Evolutionary conservation across 2,329 filamentous ascomycete species (phyloP).

Genomic region (Nigrospora oryzae): DNA sequence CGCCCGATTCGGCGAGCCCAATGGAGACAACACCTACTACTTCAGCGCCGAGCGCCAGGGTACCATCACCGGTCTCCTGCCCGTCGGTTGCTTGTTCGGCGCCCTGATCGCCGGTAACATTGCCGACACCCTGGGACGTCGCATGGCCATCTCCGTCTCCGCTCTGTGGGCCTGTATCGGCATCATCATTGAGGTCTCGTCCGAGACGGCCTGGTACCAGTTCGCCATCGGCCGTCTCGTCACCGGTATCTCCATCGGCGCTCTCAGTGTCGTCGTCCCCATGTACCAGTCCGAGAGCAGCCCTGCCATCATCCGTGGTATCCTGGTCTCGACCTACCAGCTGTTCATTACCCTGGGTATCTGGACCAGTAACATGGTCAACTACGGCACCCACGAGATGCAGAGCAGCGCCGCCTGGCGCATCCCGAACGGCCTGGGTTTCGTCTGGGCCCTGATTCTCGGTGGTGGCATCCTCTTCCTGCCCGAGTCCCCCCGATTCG

Average conservation of each 20-base stretch:
- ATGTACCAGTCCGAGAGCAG: slow-evolving; percentile 64
- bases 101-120: slow-evolving; percentile 50
- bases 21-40: slow-evolving; percentile 17
- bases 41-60: slow-evolving; percentile 55
- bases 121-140: slow-evolving; percentile 53
- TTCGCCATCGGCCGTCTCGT: slow-evolving; percentile 56
- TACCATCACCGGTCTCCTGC: slow-evolving; percentile 54
- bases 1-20: slow-evolving; percentile 39
- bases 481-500: slow-evolving; percentile 46
- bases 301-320: slow-evolving; percentile 55
- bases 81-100: slow-evolving; percentile 50
- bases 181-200: slow-evolving; percentile 55
- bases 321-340: slow-evolving; percentile 58
- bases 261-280: slow-evolving; percentile 54
- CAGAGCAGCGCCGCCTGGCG: slow-evolving; percentile 48
- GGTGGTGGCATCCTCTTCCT: slow-evolving; percentile 41
- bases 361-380: slow-evolving; percentile 48
- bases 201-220: slow-evolving; percentile 49
- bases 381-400: slow-evolving; percentile 48
- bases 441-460: slow-evolving; percentile 45
- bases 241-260: slow-evolving; percentile 59
- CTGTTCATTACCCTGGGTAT: slow-evolving; percentile 64
- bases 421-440: slow-evolving; percentile 50
- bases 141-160: slow-evolving; percentile 52
- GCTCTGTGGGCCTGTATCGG: slow-evolving; percentile 57